Evolutionary conservation across 1,284 basidiomycete species (phyloP).

Genomic region (Ceratobasidium sp.): DNA sequence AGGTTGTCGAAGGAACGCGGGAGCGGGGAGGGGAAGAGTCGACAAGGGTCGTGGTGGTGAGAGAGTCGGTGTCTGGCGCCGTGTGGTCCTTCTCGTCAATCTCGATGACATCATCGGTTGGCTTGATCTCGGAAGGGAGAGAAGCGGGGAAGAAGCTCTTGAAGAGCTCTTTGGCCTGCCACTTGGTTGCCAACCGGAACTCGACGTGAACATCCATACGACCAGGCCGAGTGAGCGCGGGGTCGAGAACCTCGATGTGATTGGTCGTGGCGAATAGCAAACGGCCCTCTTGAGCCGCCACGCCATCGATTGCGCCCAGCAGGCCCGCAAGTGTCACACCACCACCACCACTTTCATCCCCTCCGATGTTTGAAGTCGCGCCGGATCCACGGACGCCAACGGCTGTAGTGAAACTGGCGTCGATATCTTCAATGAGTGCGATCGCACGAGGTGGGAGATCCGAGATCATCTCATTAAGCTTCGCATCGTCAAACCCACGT

Average conservation of each 20-base stretch:
- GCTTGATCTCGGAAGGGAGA: constrained; percentile 31
- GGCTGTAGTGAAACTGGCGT: constrained; percentile 65
- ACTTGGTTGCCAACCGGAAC: constrained; percentile 70
- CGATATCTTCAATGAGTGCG: constrained; percentile 81
- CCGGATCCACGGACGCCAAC: constrained; percentile 35
- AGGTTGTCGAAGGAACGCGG: constrained; percentile 5
- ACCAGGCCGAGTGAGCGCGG: constrained; percentile 76
- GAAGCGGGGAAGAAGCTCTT: constrained; percentile 63
- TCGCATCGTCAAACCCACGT: constrained; percentile 69
- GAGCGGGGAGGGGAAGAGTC: constrained; percentile 20
- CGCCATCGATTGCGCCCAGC: constrained; percentile 75
- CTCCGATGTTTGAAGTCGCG: constrained; percentile 38
- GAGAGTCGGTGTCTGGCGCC: not conserved
- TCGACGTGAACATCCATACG: constrained; percentile 80
- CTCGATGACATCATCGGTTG: constrained; percentile 44
- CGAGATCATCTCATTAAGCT: constrained; percentile 65
- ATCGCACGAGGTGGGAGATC: constrained; percentile 72
- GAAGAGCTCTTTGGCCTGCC: constrained; percentile 69
- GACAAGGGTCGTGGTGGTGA: constrained; percentile 4
- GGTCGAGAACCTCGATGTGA: constrained; percentile 68
- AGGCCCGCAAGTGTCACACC: constrained; percentile 72
- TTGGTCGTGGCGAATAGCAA: constrained; percentile 80
- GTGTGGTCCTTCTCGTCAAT: constrained; percentile 44
- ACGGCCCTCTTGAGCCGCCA: constrained; percentile 76
- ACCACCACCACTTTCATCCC: constrained; percentile 46